Base-by-base conservation (phyloP, 192 early-diverging fungal genomes). In the Coemansia sp. region DNA sequence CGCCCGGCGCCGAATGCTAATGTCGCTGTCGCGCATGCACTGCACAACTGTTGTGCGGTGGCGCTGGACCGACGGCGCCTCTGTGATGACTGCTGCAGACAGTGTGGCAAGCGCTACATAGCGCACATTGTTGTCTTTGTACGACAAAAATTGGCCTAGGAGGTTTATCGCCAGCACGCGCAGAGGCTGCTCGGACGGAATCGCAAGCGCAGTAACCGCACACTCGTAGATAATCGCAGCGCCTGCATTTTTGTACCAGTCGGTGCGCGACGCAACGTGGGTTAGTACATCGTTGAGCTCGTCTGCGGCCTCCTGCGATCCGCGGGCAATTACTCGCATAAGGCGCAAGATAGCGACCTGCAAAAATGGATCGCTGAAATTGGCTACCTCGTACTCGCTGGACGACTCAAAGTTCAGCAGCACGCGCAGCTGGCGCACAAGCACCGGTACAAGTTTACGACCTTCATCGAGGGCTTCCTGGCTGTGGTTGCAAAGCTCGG, bases 71-170 rank as follows among this genome's bases (percentile, higher is more conserved):
- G 96, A 93, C 23, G 94, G 90, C 9, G 91, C 88, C 71, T 99
- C 96, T 51, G 93, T 87, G 55, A 89, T 87, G 7, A 92, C 87
- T 1, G 95, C 95, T 33, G 92, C 91, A 55, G 94, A 93, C 37
- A 99, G 84, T 8, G 97, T 98, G n/a, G 93, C 93, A 63, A 99
- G 75, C n/a, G 97, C 97, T 12, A 98, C 96, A 69, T 96, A 96
- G 87, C 94, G 86, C 66, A 97, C 97, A 74, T 99, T 99, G 84
- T 97, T 97, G 75, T 99, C 97, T 39, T 90, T 75, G 81, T 98
- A 94, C 37, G 87, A 88, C 72, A 99, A 76, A 73, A 99, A 98
- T 52, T 94, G 90, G 62, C 97, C 97, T 12, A 99, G 87, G 81
- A 98, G 95, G 66, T 99, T 99, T 70, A 99, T 94, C 18, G 92